These are phyloP conservation scores for Myriangium duriaei DNA, from an alignment of 2,329 filamentous ascomycete genomes.

Conservation along the genomic window DNA sequence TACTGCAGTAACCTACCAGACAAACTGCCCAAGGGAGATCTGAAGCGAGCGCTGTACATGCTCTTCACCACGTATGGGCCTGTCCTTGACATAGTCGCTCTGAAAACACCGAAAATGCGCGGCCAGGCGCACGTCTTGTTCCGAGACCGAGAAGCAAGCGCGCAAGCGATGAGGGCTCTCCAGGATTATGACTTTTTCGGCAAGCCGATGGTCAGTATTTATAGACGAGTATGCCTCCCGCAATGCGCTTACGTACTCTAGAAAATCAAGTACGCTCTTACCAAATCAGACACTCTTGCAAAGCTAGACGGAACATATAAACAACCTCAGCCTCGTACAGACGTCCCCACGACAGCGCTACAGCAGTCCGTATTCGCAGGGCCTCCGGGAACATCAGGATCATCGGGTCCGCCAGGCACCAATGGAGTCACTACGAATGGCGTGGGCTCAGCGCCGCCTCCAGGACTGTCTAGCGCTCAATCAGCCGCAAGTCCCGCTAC, in stretches of 20 bases:
- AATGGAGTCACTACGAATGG: constrained; percentile 16
- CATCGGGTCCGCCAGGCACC: constrained; percentile 3
- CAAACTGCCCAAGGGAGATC: constrained; percentile 79
- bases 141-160: constrained; percentile 78
- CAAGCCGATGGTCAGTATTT: constrained; percentile 58
- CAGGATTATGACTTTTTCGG: constrained; percentile 81
- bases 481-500: constrained; percentile 36
- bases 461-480: constrained; percentile 29
- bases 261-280: constrained; percentile 86
- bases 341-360: constrained; percentile 44
- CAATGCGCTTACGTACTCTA: constrained; percentile 26
- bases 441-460: no score
- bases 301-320: constrained; percentile 88
- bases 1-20: constrained; percentile 83
- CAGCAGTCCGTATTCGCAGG: constrained; percentile 58
- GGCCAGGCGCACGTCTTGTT: constrained; percentile 92
- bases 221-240: no score
- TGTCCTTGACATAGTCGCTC: constrained; percentile 78
- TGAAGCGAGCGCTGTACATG: constrained; percentile 79
- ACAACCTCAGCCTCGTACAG: constrained; percentile 39
- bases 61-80: constrained; percentile 89
- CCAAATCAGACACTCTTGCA: constrained; percentile 74
- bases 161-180: constrained; percentile 80
- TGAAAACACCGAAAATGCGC: constrained; percentile 85
- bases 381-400: constrained; percentile 13